These are phyloP conservation scores for Xylariaceae sp. DNA, from an alignment of 2,329 filamentous ascomycete genomes.

Conservation along the genomic window DNA sequence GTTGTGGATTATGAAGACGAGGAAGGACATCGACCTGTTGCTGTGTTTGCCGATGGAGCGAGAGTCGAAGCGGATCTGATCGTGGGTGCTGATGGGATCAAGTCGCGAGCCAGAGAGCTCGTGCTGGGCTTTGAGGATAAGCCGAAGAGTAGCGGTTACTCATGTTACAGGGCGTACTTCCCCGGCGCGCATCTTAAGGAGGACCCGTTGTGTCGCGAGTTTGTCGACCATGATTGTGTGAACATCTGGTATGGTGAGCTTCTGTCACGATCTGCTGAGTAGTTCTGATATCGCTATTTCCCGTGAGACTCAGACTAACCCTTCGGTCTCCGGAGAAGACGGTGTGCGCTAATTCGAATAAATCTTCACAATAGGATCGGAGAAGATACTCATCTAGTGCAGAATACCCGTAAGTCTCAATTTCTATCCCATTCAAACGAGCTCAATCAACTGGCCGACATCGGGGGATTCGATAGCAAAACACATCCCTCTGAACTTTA, in stretches of 20 bases:
- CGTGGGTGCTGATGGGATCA: slow-evolving; percentile 50
- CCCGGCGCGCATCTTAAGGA: slow-evolving; percentile 33
- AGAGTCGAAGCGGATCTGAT: slow-evolving; percentile 44
- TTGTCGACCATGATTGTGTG: slow-evolving; percentile 40
- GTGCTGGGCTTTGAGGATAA: slow-evolving; percentile 50
- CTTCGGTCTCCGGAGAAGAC: background rate
- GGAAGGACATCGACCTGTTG: slow-evolving; percentile 21
- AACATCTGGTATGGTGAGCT: slow-evolving; percentile 35
- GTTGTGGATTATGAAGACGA: slow-evolving; percentile 36
- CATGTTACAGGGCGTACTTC: slow-evolving; percentile 48
- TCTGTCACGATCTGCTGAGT: background rate
- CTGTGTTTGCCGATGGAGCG: slow-evolving; percentile 33
- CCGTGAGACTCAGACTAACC: background rate
- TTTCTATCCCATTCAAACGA: background rate
- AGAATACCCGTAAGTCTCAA: slow-evolving; percentile 33
- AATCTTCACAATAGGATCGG: slow-evolving; percentile 32
- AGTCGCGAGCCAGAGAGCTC: slow-evolving; percentile 43
- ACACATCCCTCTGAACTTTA: no score
- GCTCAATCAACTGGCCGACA: background rate
- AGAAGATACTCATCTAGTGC: slow-evolving; percentile 40
- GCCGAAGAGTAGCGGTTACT: slow-evolving; percentile 50
- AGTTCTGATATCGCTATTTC: background rate
- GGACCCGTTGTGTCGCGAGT: slow-evolving; percentile 35
- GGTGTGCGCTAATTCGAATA: slow-evolving; percentile 1
- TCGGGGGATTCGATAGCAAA: no score